Evolutionary conservation across 257 asterid species (phyloP).

Genomic region (Rubia yunnanensis): DNA sequence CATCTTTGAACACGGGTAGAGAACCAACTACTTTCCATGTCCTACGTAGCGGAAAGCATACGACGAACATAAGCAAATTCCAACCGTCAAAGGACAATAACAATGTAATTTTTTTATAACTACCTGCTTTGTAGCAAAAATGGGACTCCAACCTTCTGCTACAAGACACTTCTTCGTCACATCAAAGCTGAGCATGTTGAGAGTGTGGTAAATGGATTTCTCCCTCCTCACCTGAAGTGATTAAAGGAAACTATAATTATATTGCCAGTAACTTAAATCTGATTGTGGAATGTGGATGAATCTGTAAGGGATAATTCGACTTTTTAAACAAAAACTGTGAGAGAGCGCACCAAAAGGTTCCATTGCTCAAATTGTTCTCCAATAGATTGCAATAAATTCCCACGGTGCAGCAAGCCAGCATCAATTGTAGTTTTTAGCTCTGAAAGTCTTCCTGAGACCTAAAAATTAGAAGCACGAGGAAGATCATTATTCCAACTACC

Average conservation of each 20-base stretch:
- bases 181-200: constrained; percentile 97
- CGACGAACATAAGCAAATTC: not conserved
- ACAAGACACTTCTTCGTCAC: constrained; percentile 95
- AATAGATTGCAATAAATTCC: constrained; percentile 65
- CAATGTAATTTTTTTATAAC: not conserved
- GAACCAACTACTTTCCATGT: constrained; percentile 1
- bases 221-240: constrained; percentile 69
- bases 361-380: constrained; percentile 79
- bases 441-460: constrained; percentile 80
- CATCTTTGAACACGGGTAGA: not conserved
- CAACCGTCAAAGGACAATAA: not conserved
- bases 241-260: not conserved
- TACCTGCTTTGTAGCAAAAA: constrained; percentile 87
- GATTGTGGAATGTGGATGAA: not conserved
- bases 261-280: not conserved
- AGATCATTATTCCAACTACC: not conserved
- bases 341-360: constrained; percentile 67
- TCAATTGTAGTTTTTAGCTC: constrained; percentile 92
- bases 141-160: constrained; percentile 99
- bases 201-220: constrained; percentile 89
- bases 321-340: not conserved
- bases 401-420: constrained; percentile 86
- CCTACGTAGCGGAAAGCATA: not conserved
- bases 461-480: constrained; percentile 18
- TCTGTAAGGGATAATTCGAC: not conserved